Evolutionary conservation across 2,329 filamentous ascomycete species (phyloP), one percentile per base, ranked within the genome.

Genomic region (Fusarium begoniae): DNA sequence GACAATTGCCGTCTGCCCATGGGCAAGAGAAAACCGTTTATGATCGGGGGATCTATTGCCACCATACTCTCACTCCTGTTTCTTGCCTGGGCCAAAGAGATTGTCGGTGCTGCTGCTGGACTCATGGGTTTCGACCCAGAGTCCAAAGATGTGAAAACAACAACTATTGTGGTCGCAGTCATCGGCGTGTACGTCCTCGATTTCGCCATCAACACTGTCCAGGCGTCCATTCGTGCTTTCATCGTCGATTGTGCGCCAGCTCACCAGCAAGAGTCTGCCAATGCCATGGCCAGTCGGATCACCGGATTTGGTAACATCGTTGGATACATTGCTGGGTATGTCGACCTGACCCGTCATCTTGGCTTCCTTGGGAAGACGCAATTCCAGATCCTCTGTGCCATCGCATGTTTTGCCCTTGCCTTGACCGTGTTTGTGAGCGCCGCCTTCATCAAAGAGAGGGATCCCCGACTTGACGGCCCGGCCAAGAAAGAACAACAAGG

Each of bases 141-240:
- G 44, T 93, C 92, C 1, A 77, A 87, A 13, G 89, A 87, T 6
- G 91, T 93, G 51, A 91, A 90, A 78, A 87, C 87, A 8, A 85
- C 87, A 47, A 89, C 93, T 54, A 96, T 98, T 74, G 85, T 94
- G 38, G 88, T 94, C 65, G 96, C 96, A 13, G 94, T 98, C 11
- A 80, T 95, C 37, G 92, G 95, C 84, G 93, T 98, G 77, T 98
- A 97, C 82, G 87, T 96, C 56, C 88, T 98, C 57, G 96, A 98
- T 81, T 96, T 98, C 82, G 91, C 95, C 78, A 96, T 98, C 85
- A 98, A 98, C 83, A 96, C 95, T 89, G 94, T 98, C 40, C 96
- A 98, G 88, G 96, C 96, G 55, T 93, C 91, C 9, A 93, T 98
- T 79, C 90, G 95, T 74, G 94, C 95, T 30, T 97, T 97, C 80